Evolutionary conservation across 108 stramenopile species (phyloP), one percentile per base, ranked within the genome.

Genomic region (Discostella pseudostelligera): DNA sequence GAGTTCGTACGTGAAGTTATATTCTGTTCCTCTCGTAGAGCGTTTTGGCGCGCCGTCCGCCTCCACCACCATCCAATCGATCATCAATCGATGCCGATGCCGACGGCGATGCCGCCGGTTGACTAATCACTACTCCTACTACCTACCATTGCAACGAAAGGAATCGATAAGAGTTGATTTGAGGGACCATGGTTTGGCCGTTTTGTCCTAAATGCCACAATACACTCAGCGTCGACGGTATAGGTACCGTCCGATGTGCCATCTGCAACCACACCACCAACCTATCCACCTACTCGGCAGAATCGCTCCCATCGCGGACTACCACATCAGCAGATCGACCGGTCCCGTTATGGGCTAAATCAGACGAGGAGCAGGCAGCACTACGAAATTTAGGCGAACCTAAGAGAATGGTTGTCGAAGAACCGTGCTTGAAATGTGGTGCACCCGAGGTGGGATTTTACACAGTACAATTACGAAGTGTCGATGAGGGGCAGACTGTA

Each of bases 401-500:
- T 12, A 85, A 79, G 44, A 81, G 93, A 51, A 94, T 93, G 36
- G 92, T 91, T 36, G 95, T 99, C 25, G 95, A 99, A 61, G 97
- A 99, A 72, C 89, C 94, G 12, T 99, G 98, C 69, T 72, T 96
- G 17, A 96, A 96, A 69, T 99, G 98, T 70, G 86, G 80, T 25
- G 82, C 91, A 39, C 84, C 89, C 19, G 88, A 96, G 70, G 92
- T 97, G 25, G 87, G 93, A 51, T 99, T 97, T 67, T 98, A 97
- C 57, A 99, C 98, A 13, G 96, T 97, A 59, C 99, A 99, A 76
- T 72, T 99, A 76, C 79, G 97, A 39, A 92, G 90, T 26, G 98
- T 97, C 25, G 98, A 99, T 85, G 98, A 99, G 68, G 98, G 98
- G 8, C 97, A 97, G 71, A 99, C 99, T 11, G 97, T 98, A 4